Percentiles rank a stretch among this genome's conserved stretches.
Evolutionary conservation across 805 yeast genomes (phyloP).

Genomic region (Wilhelminamyces savonicus): DNA sequence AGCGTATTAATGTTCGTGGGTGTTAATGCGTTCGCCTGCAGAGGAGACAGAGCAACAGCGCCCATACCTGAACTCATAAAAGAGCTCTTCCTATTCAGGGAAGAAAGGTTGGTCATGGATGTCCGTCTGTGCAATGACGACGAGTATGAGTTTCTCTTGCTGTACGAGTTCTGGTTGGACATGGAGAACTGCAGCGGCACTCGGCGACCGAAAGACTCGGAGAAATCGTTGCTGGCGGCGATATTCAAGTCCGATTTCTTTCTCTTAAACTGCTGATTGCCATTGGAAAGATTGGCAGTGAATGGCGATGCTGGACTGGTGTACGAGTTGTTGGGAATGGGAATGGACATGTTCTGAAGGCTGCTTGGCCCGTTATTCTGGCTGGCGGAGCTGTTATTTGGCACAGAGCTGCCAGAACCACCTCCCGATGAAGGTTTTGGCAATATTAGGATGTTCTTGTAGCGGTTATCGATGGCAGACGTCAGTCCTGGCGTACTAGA

Average conservation of each 20-base stretch:
- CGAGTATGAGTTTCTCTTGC: conserved; percentile 12
- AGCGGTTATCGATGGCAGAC: no score
- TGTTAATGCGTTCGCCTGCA: conserved; percentile 14
- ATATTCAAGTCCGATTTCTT: conserved; percentile 33
- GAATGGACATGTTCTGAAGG: background rate
- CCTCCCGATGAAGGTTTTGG: no score
- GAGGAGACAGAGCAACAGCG: no score
- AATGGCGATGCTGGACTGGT: conserved; percentile 17
- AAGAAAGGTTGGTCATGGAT: conserved; percentile 8
- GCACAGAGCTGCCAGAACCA: no score
- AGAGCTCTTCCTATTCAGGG: conserved; percentile 6
- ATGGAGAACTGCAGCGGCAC: conserved; percentile 9
- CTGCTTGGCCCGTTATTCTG: no score
- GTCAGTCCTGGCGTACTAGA: no score
- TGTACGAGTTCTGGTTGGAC: conserved; percentile 4
- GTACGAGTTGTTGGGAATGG: conserved; percentile 1
- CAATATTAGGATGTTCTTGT: no score
- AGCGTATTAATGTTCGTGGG: conserved; percentile 18
- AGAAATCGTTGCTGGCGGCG: conserved; percentile 5
- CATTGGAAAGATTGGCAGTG: conserved; percentile 6
- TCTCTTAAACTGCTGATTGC: conserved; percentile 32
- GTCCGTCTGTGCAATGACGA: conserved; percentile 11
- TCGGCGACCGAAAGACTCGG: conserved; percentile 16
- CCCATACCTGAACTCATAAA: no score
- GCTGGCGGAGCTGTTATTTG: no score